Base-by-base conservation (phyloP, 1,139 yeast genomes). In the Yamadazyma songkhlaensis region DNA sequence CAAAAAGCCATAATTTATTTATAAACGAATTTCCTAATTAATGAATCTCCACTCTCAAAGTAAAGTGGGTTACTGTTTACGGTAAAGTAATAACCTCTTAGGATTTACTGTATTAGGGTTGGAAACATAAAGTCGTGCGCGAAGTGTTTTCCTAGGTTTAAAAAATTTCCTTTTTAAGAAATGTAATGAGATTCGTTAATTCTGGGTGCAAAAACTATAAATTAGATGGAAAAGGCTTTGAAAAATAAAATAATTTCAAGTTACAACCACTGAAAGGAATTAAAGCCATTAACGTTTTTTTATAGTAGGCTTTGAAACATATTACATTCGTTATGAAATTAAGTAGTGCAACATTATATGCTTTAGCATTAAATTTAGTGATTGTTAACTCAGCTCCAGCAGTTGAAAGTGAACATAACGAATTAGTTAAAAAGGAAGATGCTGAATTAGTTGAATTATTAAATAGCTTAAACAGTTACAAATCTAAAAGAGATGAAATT, bases 351-450 rank as follows among this genome's bases (percentile, higher is more conserved):
- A 44, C 65, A 24, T 50, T 60, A 43, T 39, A 60, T 31, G 56
- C 69, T 34, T 41, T 63, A 36, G 53, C 64, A 39, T 60, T 64
- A 2, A 46, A 50, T 32, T 37, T 59, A 11, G 46, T 61, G 12
- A 55, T 55, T 11, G 55, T 55, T 33, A 47, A 46, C 29, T 57
- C 68, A 32, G 66, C 67, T 11, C 67, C 69, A 21, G 43, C 64
- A 23, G 43, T 39, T 26, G 38, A 39, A 20, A 34, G 35, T 4
- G 24, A 30, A 14, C 20, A 17, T 17, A 38, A 32, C 43, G 40
- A 31, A 34, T 23, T 37, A 11, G 30, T 35, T 31, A 27, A 13
- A 5, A 32, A 15, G 40, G 46, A 50, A 29, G 45, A 53, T 31
- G 47, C 49, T 29, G 58, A 53, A 11, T 48, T 61, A 27, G 34